Conservation (phyloP, 1,284 basidiomycete genomes). For the Puccinia triticina region DNA sequence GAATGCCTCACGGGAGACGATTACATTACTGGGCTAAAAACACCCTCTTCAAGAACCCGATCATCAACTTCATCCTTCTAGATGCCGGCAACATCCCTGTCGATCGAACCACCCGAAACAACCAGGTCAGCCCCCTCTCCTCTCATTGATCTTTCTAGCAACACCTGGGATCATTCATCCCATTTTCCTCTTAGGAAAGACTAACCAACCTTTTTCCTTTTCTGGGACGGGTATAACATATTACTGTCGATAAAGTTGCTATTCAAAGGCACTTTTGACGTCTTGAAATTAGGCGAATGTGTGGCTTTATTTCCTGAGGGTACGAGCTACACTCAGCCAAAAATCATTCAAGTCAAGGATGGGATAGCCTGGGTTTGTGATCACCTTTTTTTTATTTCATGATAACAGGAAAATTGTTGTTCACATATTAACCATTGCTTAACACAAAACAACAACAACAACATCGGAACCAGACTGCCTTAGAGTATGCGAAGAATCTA, state of each 20-base stretch:
- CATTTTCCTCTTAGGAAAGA: background rate
- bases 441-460: background rate
- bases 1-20: conserved; percentile 36
- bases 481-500: conserved; percentile 50
- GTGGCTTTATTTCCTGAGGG: conserved; percentile 49
- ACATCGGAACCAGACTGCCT: conserved; percentile 29
- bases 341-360: conserved; percentile 46
- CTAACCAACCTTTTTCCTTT: background rate
- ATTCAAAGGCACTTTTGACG: conserved; percentile 51
- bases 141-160: background rate
- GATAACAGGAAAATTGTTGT: no score
- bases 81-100: conserved; percentile 50
- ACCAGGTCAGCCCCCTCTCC: conserved; percentile 23
- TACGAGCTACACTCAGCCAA: conserved; percentile 44
- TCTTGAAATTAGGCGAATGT: conserved; percentile 51
- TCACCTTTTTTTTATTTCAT: background rate
- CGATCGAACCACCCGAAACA: conserved; percentile 45
- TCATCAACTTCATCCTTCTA: conserved; percentile 36
- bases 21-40: conserved; percentile 51
- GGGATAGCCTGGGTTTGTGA: conserved; percentile 47
- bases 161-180: background rate
- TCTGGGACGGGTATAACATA: no score
- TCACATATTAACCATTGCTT: background rate
- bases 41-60: conserved; percentile 49
- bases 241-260: conserved; percentile 13